Conservation (phyloP, 2,329 filamentous ascomycete genomes). For the Sclerotinia subarctica region DNA sequence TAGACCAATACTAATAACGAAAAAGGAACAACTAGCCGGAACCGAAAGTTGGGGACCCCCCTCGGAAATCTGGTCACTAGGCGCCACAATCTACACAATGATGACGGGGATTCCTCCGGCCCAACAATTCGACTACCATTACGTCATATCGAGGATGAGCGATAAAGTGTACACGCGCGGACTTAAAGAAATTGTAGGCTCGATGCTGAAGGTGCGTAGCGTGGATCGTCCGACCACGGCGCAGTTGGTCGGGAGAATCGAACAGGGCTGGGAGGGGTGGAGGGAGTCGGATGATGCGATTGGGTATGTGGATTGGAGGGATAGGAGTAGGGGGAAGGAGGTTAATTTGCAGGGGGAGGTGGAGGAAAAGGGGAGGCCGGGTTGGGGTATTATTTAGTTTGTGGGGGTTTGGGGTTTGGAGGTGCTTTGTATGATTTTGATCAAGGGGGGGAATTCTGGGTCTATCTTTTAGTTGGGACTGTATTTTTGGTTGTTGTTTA, state of each 20-base stretch:
- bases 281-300: slow-evolving; percentile 30
- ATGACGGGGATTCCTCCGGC: slow-evolving; percentile 37
- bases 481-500: background rate
- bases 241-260: slow-evolving; percentile 26
- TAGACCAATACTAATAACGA: background rate
- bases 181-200: slow-evolving; percentile 29
- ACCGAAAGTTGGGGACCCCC: slow-evolving; percentile 25
- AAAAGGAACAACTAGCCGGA: slow-evolving; percentile 34
- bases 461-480: no score
- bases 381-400: background rate
- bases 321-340: slow-evolving; percentile 1
- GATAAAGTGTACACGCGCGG: slow-evolving; percentile 29
- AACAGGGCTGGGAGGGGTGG: slow-evolving; percentile 30
- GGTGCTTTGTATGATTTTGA: background rate
- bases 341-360: slow-evolving; percentile 2
- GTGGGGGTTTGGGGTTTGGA: background rate
- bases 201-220: slow-evolving; percentile 29
- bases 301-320: slow-evolving; percentile 27
- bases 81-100: slow-evolving; percentile 36
- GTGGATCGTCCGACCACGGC: slow-evolving; percentile 26
- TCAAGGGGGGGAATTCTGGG: background rate
- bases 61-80: slow-evolving; percentile 34
- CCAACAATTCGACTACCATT: slow-evolving; percentile 28
- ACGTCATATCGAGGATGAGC: slow-evolving; percentile 33
- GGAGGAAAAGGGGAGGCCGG: background rate